Conservation (phyloP, 2,329 filamentous ascomycete genomes). For the Fusarium robinianum region DNA sequence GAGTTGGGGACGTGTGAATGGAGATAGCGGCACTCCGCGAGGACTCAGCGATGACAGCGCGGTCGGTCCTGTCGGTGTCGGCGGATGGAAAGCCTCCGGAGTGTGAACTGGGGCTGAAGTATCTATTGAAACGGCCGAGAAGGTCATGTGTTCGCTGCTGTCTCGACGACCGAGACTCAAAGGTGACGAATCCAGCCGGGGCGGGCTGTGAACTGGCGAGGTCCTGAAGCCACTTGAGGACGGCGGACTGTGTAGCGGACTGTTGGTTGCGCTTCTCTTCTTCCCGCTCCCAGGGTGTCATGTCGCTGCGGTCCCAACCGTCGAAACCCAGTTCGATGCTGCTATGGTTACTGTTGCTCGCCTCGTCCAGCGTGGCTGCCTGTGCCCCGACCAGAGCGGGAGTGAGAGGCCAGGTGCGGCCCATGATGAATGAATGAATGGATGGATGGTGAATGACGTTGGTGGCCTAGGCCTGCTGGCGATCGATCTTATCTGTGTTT, state of each 20-base stretch:
- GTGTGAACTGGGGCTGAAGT: constrained; percentile 5
- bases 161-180: constrained; percentile 11
- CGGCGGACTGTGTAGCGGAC: constrained; percentile 4
- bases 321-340: constrained; percentile 17
- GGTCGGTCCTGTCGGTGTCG: too few relatives aligned
- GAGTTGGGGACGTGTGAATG: constrained; percentile 4
- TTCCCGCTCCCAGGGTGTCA: constrained; percentile 10
- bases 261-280: constrained; percentile 7
- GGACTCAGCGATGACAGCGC: background rate
- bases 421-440: too few relatives aligned
- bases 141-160: constrained; percentile 13
- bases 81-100: background rate
- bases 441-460: too few relatives aligned
- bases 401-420: too few relatives aligned
- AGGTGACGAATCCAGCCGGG: constrained; percentile 18
- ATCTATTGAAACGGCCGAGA: constrained; percentile 8
- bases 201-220: constrained; percentile 22
- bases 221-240: constrained; percentile 17
- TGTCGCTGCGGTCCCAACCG: constrained; percentile 4
- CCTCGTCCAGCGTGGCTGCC: constrained; percentile 1
- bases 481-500: too few relatives aligned
- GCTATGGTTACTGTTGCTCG: constrained; percentile 8
- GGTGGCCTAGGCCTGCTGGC: too few relatives aligned
- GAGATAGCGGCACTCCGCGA: background rate
- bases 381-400: too few relatives aligned